phyloP scores from a whole-genome alignment of 495 filamentous ascomycete species.

The Penicillium taxi region DNA sequence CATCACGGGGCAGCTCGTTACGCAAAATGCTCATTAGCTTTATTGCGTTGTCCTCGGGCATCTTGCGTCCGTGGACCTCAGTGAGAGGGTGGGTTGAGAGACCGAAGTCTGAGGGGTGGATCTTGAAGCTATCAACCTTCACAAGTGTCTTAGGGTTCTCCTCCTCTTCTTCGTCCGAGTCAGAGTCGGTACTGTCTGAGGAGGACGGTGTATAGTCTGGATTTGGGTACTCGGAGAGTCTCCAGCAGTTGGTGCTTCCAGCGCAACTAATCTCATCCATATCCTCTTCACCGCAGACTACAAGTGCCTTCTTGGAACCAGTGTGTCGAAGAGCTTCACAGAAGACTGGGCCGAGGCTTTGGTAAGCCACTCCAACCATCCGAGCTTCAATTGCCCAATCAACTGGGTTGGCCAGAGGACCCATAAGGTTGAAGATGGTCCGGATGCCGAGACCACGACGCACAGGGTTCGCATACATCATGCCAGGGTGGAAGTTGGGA shows the following conservation, averaged over 20 bases:
- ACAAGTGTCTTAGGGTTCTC: constrained; percentile 36
- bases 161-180: constrained; percentile 34
- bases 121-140: constrained; percentile 61
- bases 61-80: constrained; percentile 74
- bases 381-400: constrained; percentile 77
- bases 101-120: constrained; percentile 79
- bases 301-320: constrained; percentile 75
- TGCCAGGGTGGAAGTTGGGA: constrained; percentile 90
- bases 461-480: constrained; percentile 76
- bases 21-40: constrained; percentile 72
- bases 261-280: constrained; percentile 93
- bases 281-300: constrained; percentile 90
- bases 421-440: constrained; percentile 94
- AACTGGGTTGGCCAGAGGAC: constrained; percentile 83
- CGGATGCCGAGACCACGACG: constrained; percentile 78
- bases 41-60: constrained; percentile 74
- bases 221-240: constrained; percentile 50
- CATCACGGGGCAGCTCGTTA: constrained; percentile 59
- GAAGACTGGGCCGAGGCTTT: constrained; percentile 76
- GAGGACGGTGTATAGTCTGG: constrained; percentile 28
- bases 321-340: constrained; percentile 70
- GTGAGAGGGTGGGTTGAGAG: constrained; percentile 63
- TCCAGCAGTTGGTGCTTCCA: constrained; percentile 81
- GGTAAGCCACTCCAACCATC: constrained; percentile 82
- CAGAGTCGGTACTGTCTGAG: constrained; percentile 25